Evolutionary conservation across 371 early-diverging fungal species (phyloP), one percentile per base, ranked within the genome.

Genomic region (Nosema muscidifuracis): DNA sequence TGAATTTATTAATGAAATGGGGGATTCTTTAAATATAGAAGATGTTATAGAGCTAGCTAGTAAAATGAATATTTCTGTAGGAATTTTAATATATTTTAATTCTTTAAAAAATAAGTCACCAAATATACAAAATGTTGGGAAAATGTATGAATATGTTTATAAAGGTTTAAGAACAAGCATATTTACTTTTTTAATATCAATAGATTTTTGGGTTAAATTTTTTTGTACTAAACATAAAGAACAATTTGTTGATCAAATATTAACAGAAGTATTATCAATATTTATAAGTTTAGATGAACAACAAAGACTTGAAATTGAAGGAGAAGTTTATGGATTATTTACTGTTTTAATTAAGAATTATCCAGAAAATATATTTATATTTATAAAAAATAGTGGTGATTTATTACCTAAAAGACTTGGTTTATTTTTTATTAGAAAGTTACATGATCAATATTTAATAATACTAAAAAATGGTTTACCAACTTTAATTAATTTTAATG

Each of bases 191-290:
- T 28, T 63, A 16, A 28, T 63, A 30, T 76, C 77, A 2, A 20
- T 77, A 26, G 69, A 77, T 15, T 77, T 77, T 40, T 77, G 77
- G 77, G 31, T 26, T 24, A 67, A 71, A 47, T 47, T 77, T 33
- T 73, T 77, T 55, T 31, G 57, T 16, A 28, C 16, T 0, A 68
- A 42, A 3, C 42, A 43, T 2, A 1, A 62, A 28, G 75, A 40
- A 6, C 40, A 42, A 4, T 33, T 77, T 31, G 69, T 75, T 22
- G 60, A 38, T 30, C 60, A 63, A 15, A 64, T 78, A 9, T 34
- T 71, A 18, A 50, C 55, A 10, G 78, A 74, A 50, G 71, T 66
- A 9, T n/a, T 69, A 30, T 38, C 36, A 31, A 67, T 61, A 4
- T 67, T 55, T 57, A 33, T 53, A 16, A 63, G 47, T 33, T 31